Evolutionary conservation across 495 filamentous ascomycete species (phyloP), one percentile per base, ranked within the genome.

Genomic region (Cercophora newfieldiana): DNA sequence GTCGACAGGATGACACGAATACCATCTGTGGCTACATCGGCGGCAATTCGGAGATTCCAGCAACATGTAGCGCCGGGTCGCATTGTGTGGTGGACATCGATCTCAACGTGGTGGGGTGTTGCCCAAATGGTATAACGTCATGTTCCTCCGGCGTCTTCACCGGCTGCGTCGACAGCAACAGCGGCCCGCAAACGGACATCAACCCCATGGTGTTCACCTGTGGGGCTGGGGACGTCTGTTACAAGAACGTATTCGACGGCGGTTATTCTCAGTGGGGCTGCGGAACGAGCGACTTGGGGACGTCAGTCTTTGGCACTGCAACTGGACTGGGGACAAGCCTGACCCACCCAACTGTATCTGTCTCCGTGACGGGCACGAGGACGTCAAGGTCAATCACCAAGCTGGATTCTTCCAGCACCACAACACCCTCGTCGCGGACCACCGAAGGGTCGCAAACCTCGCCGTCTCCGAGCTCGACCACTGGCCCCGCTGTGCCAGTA

Each of bases 171-270:
- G 81, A 83, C 66, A 63, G 60, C 37, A 80, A 82, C 62, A 83
- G 76, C 64, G 69, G 67, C 22, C 75, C 78, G 18, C 80, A 83
- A 68, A 81, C 78, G 29, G 80, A 78, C 68, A 74, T 78, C 58
- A 80, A 83, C 66, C 81, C 80, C 21, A 82, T 82, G 58, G 76
- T 83, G 24, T 83, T 74, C 68, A 81, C 80, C 44, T 83, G 81
- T 67, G 61, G 72, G 50, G 78, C 79, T 10, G 75, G 72, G 44
- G 51, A 76, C 19, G 78, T 82, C 18, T 83, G 81, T 64, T 83
- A 78, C 68, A 72, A 63, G 69, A 83, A 83, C 66, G 37, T 73
- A 21, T 83, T 78, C 61, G 80, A 80, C 7, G 80, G 81, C n/a
- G 81, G 81, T 10, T 81, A 73, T 50, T 83, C 72, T 22, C 81